Evolutionary conservation across 371 early-diverging fungal genomes (phyloP).

Genomic region (Caulochytrium protostelioides): DNA sequence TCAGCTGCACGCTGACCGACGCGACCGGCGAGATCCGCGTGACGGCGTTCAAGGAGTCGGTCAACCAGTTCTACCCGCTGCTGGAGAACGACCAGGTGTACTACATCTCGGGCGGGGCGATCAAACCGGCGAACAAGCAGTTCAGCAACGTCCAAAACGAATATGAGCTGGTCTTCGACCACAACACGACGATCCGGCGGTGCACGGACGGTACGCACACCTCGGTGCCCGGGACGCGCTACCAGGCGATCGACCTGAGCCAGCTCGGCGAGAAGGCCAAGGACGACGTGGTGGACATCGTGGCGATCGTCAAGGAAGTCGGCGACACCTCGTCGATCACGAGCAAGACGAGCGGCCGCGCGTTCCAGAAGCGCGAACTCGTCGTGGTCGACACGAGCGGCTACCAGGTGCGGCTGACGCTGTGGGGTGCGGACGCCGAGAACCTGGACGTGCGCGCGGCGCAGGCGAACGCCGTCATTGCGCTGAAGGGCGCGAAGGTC

Average conservation of each 20-base stretch:
- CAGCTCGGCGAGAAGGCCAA: constrained; percentile 40
- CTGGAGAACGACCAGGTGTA: constrained; percentile 50
- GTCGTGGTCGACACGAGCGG: constrained; percentile 54
- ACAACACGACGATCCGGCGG: constrained; percentile 32
- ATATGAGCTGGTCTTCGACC: constrained; percentile 75
- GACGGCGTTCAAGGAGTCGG: constrained; percentile 68
- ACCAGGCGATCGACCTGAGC: constrained; percentile 40
- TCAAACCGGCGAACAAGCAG: constrained; percentile 69
- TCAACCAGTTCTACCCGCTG: constrained; percentile 42
- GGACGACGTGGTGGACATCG: constrained; percentile 47
- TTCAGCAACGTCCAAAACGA: constrained; percentile 56
- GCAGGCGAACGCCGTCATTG: constrained; percentile 38
- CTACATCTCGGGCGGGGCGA: constrained; percentile 55
- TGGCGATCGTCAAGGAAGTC: constrained; percentile 54
- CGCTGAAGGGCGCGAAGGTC: constrained; percentile 61
- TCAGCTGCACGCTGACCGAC: constrained; percentile 70
- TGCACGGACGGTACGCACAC: constrained; percentile 14
- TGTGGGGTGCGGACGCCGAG: constrained; percentile 77
- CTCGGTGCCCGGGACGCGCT: constrained; percentile 42
- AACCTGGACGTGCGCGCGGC: constrained; percentile 21
- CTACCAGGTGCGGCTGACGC: constrained; percentile 49
- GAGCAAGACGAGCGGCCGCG: constrained; percentile 40
- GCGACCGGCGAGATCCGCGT: constrained; percentile 78
- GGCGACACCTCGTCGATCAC: constrained; percentile 38
- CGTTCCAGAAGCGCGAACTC: constrained; percentile 66